Base-by-base conservation (phyloP, 805 yeast species). In the Cyberlindnera lachancei region DNA sequence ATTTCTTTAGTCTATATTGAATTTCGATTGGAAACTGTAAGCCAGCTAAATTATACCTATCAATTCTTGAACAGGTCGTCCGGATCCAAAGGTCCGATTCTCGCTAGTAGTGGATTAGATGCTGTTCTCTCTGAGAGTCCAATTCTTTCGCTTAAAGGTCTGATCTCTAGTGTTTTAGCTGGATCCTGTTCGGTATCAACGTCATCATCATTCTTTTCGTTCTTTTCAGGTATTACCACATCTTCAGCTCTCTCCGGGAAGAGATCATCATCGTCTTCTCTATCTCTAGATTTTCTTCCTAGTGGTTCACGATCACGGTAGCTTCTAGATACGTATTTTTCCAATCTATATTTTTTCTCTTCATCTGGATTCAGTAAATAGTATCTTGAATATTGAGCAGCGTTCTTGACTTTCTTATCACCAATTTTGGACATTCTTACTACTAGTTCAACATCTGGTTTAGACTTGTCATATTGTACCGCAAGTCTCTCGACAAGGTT, bases 341-440 rank as follows among this genome's bases (percentile, higher is more conserved):
- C 26, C 19, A 13, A 11, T 8, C 30, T 23, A 7, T 30, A 31
- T 21, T 21, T 19, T 27, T 25, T 33, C 21, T 37, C 41, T n/a
- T 36, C 35, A 15, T 40, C 40, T 15, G 56, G 56, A 33, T 51
- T 48, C 29, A 45, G 41, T 4, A 51, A 27, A 23, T 51, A 51
- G 33, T 49, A 51, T 33, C 56, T 43, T 3, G 54, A 49, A 25
- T 41, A 46, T 7, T 30, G 37, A 2, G 51, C 38, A 4, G 56
- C 54, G 29, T 45, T 42, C 33, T 49, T 49, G 5, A 51, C 45
- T 14, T 51, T 51, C 23, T 41, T 46, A 30, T 51, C 56, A 24
- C 30, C 35, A 10, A 29, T 15, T 18, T 38, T 46, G 28, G 47
- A 39, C 23, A 43, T 31, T 40, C 55, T 41, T 5, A 38, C 19